phyloP scores from a whole-genome alignment of 2,329 filamentous ascomycete genomes.

The Penicillium thymicola region DNA sequence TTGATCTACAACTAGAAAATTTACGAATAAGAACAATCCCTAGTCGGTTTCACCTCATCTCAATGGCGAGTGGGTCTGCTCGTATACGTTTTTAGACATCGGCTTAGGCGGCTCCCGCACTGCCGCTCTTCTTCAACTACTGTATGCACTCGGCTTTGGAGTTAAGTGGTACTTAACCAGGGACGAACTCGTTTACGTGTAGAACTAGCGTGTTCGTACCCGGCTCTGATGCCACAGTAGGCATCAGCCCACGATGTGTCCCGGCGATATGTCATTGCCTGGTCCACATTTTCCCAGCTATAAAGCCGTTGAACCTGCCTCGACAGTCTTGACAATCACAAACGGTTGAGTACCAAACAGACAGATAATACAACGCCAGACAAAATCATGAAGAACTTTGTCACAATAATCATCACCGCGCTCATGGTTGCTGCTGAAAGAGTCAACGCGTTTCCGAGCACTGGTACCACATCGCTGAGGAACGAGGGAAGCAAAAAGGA shows the following conservation, averaged over 20 bases:
- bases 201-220: background rate
- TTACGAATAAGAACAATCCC: too few species aligned
- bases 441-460: background rate
- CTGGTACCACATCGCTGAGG: background rate
- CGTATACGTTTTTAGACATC: too few species aligned
- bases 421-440: background rate
- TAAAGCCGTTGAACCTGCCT: background rate
- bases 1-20: too few species aligned
- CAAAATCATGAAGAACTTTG: background rate
- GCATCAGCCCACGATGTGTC: background rate
- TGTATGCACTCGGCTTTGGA: too few species aligned
- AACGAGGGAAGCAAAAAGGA: background rate
- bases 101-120: too few species aligned
- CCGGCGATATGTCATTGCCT: background rate
- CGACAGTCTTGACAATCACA: background rate
- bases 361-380: background rate
- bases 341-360: background rate
- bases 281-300: background rate
- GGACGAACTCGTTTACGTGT: too few species aligned
- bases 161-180: too few species aligned
- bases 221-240: background rate
- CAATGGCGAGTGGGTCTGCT: too few species aligned
- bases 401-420: background rate
- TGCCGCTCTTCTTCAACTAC: too few species aligned
- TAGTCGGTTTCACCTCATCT: too few species aligned